Evolutionary conservation across 768 basidiomycete genomes (phyloP).

Genomic region (Amanita fuliginea): DNA sequence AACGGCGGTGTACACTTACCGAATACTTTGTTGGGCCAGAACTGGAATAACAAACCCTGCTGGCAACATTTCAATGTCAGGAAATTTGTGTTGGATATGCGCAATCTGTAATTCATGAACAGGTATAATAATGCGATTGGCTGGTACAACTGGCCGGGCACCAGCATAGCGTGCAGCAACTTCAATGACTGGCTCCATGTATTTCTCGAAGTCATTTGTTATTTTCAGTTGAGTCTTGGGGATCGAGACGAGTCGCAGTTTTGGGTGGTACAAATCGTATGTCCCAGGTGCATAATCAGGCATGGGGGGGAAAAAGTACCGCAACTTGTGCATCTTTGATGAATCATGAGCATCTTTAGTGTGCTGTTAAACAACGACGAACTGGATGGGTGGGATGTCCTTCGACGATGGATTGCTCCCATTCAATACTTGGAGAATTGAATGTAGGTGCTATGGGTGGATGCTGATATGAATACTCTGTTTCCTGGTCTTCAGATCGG

Average conservation of each 20-base stretch:
- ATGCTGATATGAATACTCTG: slow-evolving; percentile 37
- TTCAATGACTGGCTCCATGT: slow-evolving; percentile 28
- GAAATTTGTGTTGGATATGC: slow-evolving; percentile 40
- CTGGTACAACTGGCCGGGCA: slow-evolving; percentile 19
- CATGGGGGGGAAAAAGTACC: slow-evolving; percentile 39
- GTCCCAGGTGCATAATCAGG: slow-evolving; percentile 31
- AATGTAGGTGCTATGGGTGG: slow-evolving; percentile 35
- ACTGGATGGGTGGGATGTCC: slow-evolving; percentile 53
- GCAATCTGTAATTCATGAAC: slow-evolving; percentile 44
- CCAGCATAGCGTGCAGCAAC: slow-evolving; percentile 28
- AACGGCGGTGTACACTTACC: slow-evolving; percentile 18
- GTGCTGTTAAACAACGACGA: slow-evolving; percentile 7
- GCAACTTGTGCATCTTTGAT: slow-evolving; percentile 47
- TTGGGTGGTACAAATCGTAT: slow-evolving; percentile 39
- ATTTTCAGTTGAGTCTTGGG: slow-evolving; percentile 31
- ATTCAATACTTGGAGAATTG: slow-evolving; percentile 36
- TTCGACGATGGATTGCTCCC: slow-evolving; percentile 54
- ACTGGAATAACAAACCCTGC: slow-evolving; percentile 30
- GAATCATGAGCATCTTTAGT: background rate
- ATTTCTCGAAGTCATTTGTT: slow-evolving; percentile 39
- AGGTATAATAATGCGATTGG: slow-evolving; percentile 31
- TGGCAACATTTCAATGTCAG: slow-evolving; percentile 31
- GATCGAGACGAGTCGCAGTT: slow-evolving; percentile 34
- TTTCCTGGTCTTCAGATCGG: background rate
- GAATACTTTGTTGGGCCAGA: slow-evolving; percentile 42